Evolutionary conservation across 176 grass and related monocot species (phyloP).

Genomic region (Avena atlantica): DNA sequence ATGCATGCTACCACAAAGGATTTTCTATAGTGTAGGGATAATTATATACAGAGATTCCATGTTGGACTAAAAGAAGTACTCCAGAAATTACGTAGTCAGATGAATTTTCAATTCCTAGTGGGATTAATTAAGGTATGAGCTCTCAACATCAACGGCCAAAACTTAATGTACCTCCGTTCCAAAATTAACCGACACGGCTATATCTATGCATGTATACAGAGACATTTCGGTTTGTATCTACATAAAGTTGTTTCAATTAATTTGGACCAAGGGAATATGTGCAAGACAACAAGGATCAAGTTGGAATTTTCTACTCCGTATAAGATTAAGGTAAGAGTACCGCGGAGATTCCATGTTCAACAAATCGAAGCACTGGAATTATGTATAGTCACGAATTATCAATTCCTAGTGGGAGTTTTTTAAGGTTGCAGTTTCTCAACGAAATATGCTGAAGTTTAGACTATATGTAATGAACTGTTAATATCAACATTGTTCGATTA

Average conservation of each 20-base stretch:
- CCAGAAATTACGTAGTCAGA: background rate
- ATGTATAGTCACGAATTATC: background rate
- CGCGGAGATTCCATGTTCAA: background rate
- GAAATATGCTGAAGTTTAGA: background rate
- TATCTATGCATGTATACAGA: too few relatives aligned
- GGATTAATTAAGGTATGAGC: background rate
- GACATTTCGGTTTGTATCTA: too few relatives aligned
- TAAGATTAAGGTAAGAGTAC: background rate
- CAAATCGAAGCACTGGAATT: background rate
- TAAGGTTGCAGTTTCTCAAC: background rate
- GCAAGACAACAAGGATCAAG: background rate
- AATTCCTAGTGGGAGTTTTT: background rate
- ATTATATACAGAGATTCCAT: background rate
- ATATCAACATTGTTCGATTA: slow-evolving; percentile 1
- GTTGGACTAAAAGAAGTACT: background rate
- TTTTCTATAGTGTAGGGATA: background rate
- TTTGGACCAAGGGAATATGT: too few relatives aligned
- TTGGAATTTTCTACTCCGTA: background rate
- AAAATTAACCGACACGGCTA: too few relatives aligned
- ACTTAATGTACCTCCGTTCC: background rate
- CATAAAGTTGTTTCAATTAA: too few relatives aligned
- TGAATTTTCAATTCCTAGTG: background rate
- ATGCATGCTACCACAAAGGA: background rate
- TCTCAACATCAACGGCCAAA: background rate
- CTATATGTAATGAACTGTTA: background rate